phyloP scores from a whole-genome alignment of 208 protist genomes.

The Leishmania turanica region DNA sequence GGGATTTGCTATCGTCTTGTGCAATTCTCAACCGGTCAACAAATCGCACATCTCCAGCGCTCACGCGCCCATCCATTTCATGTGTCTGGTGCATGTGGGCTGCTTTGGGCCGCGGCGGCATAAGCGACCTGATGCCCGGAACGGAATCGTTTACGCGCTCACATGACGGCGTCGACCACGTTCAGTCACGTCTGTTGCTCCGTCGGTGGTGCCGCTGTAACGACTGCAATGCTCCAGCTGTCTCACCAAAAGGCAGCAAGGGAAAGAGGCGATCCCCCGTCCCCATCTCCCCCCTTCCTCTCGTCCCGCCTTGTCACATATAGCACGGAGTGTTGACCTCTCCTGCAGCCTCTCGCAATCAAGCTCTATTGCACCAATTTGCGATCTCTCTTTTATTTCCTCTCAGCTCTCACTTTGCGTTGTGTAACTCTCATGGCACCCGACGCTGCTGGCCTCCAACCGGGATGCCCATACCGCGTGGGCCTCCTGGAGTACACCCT shows the following conservation, averaged over 20 bases:
- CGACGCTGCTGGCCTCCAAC: background rate
- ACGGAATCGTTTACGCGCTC: no score
- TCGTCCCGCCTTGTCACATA: background rate
- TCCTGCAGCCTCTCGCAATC: background rate
- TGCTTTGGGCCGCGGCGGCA: background rate
- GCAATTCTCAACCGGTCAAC: background rate
- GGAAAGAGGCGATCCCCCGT: no score
- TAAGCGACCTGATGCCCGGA: background rate
- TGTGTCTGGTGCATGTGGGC: background rate
- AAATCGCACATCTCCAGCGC: background rate
- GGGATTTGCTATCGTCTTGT: background rate
- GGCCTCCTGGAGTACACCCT: constrained; percentile 21
- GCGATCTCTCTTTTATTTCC: background rate
- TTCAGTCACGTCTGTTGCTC: background rate
- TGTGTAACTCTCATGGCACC: background rate
- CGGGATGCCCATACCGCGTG: background rate
- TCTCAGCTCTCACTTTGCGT: background rate
- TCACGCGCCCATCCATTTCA: background rate
- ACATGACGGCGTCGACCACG: background rate
- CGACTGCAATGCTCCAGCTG: background rate
- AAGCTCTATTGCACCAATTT: background rate
- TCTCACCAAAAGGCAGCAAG: background rate
- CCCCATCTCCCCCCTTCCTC: background rate
- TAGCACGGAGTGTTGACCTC: background rate
- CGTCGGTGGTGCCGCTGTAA: no score